These are phyloP conservation scores for Lumnitzera racemosa DNA, from an alignment of 345 rosid genomes.

Conservation along the genomic window DNA sequence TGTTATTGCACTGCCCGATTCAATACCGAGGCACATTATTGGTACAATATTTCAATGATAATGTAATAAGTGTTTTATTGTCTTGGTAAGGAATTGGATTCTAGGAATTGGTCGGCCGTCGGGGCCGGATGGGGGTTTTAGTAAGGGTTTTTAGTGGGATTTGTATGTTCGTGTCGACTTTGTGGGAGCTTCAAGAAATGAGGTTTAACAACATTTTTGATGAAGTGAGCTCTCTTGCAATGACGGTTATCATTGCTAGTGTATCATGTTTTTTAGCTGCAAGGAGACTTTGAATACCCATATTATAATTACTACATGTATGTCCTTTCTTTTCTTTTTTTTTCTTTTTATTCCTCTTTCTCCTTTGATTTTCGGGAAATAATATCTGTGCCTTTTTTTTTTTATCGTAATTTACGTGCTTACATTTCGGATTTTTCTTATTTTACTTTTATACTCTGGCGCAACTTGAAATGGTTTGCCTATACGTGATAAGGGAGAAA, in stretches of 20 bases:
- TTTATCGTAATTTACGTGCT: too few relatives aligned
- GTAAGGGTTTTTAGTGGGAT: slow-evolving; percentile 25
- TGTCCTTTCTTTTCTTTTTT: neutral
- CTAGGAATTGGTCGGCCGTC: neutral
- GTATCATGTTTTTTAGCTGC: slow-evolving; percentile 29
- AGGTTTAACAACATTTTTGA: slow-evolving; percentile 33
- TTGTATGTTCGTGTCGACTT: slow-evolving; percentile 30
- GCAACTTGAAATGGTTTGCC: too few relatives aligned
- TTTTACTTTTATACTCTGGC: too few relatives aligned
- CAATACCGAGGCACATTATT: too few relatives aligned
- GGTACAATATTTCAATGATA: too few relatives aligned
- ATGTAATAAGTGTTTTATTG: too few relatives aligned
- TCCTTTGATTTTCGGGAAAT: neutral
- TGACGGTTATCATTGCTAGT: slow-evolving; percentile 30
- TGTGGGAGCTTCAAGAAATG: slow-evolving; percentile 56
- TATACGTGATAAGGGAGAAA: too few relatives aligned
- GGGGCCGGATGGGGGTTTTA: slow-evolving; percentile 26
- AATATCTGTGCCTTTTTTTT: too few relatives aligned
- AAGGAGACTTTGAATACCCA: slow-evolving; percentile 13
- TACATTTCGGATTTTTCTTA: too few relatives aligned
- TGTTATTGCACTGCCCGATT: too few relatives aligned
- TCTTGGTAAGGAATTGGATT: neutral
- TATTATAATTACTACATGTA: neutral
- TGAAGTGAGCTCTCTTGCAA: slow-evolving; percentile 25
- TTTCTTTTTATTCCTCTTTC: neutral